phyloP scores from a whole-genome alignment of 352 stramenopile genomes.

The Pythium phragmitis region DNA sequence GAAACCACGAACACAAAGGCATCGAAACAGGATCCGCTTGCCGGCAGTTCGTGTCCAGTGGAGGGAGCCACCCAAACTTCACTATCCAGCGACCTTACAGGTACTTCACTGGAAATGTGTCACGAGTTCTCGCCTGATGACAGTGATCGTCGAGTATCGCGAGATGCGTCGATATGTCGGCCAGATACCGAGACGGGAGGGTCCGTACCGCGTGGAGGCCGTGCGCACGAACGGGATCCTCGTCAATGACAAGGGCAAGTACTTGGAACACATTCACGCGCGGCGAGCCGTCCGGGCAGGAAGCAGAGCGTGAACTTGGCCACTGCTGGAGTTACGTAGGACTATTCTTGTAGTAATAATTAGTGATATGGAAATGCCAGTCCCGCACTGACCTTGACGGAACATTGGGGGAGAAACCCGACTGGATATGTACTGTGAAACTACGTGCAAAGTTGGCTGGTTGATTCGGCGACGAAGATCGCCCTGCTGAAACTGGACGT shows the following conservation, averaged over 20 bases:
- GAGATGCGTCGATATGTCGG: not conserved
- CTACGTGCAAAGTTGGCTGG: too few species aligned
- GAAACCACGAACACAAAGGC: not conserved
- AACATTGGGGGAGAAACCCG: too few species aligned
- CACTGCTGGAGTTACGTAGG: too few species aligned
- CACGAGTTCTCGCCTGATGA: slow-evolving; percentile 1
- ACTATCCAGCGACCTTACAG: not conserved
- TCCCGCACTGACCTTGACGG: too few species aligned
- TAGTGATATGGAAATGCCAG: too few species aligned
- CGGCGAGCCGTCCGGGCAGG: not conserved
- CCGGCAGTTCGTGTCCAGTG: not conserved
- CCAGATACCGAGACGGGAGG: not conserved
- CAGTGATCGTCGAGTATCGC: slow-evolving; percentile 3
- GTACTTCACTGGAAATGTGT: not conserved
- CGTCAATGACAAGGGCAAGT: slow-evolving; percentile 9
- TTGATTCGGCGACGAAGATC: too few species aligned
- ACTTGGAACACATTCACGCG: slow-evolving; percentile 1
- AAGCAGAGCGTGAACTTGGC: too few species aligned
- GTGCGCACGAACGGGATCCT: not conserved
- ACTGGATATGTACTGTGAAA: too few species aligned
- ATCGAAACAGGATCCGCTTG: not conserved
- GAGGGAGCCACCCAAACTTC: not conserved
- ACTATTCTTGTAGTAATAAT: too few species aligned
- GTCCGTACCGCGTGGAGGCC: slow-evolving; percentile 3
- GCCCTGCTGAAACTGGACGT: too few species aligned